A percentile compares a stretch with the other conserved stretches of the same genome.
These are phyloP conservation scores for Cicer arietinum DNA, from an alignment of 306 rosid species.

Conservation along the genomic window DNA sequence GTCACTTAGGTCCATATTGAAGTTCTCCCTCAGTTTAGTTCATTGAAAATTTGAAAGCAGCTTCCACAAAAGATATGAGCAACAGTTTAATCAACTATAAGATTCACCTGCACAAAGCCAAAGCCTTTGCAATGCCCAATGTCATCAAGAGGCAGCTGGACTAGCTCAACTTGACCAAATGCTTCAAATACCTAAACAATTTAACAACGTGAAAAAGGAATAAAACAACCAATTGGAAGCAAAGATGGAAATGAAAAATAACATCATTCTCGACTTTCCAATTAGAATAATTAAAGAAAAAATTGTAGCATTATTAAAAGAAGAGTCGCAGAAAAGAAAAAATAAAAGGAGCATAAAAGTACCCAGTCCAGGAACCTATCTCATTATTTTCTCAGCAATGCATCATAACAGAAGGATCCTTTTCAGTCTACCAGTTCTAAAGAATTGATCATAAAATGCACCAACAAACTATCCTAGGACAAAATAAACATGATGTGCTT, in stretches of 20 bases:
- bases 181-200: conserved; percentile 88
- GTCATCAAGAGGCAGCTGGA: conserved; percentile 93
- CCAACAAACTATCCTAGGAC: conserved; percentile 26
- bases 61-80: conserved; percentile 33
- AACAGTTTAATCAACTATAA: conserved; percentile 23
- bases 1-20: conserved; percentile 21
- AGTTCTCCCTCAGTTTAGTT: conserved; percentile 25
- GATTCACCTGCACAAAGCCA: conserved; percentile 92
- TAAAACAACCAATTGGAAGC: conserved; percentile 29
- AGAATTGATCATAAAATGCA: conserved; percentile 30
- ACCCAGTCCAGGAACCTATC: neutral
- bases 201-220: conserved; percentile 20
- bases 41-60: conserved; percentile 13
- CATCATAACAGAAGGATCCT: conserved; percentile 29
- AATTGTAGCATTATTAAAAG: neutral
- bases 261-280: neutral
- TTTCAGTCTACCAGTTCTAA: conserved; percentile 33
- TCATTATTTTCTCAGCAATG: conserved; percentile 20
- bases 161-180: conserved; percentile 94
- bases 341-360: conserved; percentile 12
- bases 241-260: conserved; percentile 13
- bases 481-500: conserved; percentile 37
- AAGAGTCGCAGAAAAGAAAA: neutral
- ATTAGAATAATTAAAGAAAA: conserved; percentile 14
- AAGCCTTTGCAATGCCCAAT: conserved; percentile 90